Conservation (phyloP, 495 filamentous ascomycete species). For the Parathielavia appendiculata region DNA sequence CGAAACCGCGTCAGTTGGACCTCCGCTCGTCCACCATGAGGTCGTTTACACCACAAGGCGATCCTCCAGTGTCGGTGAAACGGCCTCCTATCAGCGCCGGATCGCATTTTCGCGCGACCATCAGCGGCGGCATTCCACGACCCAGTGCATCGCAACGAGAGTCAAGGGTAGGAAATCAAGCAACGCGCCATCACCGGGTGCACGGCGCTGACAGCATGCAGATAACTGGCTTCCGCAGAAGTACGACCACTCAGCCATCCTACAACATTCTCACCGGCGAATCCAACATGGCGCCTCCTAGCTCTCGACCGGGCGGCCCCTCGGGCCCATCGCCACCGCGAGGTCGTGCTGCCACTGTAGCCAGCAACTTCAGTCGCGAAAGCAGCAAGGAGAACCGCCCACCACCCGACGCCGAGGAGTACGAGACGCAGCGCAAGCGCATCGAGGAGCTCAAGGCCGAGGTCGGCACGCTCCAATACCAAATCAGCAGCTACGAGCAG, state of each 20-base stretch:
- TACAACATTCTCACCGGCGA: constrained; percentile 59
- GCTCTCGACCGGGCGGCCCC: constrained; percentile 33
- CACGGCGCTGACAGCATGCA: constrained; percentile 11
- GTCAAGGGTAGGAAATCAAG: constrained; percentile 36
- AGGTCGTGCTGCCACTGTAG: constrained; percentile 26
- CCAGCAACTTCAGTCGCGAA: constrained; percentile 31
- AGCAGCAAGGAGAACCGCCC: constrained; percentile 49
- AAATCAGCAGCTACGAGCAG: constrained; percentile 65
- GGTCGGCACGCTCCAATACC: constrained; percentile 49
- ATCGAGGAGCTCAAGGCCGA: constrained; percentile 55
- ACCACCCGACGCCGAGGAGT: constrained; percentile 46
- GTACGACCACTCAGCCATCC: constrained; percentile 48
- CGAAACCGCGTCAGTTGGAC: constrained; percentile 13
- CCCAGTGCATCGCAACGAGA: constrained; percentile 30
- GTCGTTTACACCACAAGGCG: constrained; percentile 31
- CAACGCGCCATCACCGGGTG: constrained; percentile 20
- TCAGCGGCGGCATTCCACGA: constrained; percentile 31
- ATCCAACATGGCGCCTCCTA: constrained; percentile 33
- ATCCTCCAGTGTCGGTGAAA: constrained; percentile 27
- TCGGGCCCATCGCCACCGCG: constrained; percentile 35
- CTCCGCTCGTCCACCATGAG: constrained; percentile 20
- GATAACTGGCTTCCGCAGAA: constrained; percentile 22
- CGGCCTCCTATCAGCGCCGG: constrained; percentile 24
- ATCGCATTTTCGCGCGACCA: constrained; percentile 35
- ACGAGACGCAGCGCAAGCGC: constrained; percentile 44